Base-by-base conservation (phyloP, 23 red algal species). In the Gracilaria gracilis region DNA sequence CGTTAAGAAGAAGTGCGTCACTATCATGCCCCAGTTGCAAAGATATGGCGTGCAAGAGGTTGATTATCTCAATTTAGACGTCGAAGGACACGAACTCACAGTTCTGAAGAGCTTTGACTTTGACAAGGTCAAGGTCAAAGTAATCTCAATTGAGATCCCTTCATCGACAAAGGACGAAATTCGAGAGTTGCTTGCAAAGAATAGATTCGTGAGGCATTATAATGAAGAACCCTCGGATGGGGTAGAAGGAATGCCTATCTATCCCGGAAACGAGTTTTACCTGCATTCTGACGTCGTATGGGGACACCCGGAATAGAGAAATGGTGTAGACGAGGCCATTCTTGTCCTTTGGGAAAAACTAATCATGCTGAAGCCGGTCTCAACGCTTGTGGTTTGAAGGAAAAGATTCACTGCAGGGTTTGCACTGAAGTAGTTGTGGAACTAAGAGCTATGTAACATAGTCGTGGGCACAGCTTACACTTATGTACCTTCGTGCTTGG, bases 61-160 rank as follows among this genome's bases (percentile, higher is more conserved):
- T 61, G 91, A 94, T 37, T 94, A 94, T 32, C 49, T 94, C 25
- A 87, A 70, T 34, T 50, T 94, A 28, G 91, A 94, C 75, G 80
- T 94, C 7, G 91, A 94, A 58, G 91, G 91, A 20, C 83, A 88
- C 72, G 91, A 94, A 64, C 61, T 86, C 20, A 61, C 70, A 0
- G 82, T 94, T 0, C 58, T 94, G 75, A 69, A 87, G 20, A 76
- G 91, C 69, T 69, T 94, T 81, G 91, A 94, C 31, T 94, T 82
- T 55, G 67, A 88, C 76, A 44, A 87, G 31, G 57, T 81, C 29
- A 80, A 72, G 9, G 66, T 94, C 40, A 94, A 94, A 21, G 83
- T 94, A 20, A 87, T 94, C 57, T 76, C 91, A 25, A 69, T 94
- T 40, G 91, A 94, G 40, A 47, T 83, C 14, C 38, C 51, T 0